Evolutionary conservation across 345 rosid genomes (phyloP), one percentile per base, ranked within the genome.

Genomic region (Populus alba): DNA sequence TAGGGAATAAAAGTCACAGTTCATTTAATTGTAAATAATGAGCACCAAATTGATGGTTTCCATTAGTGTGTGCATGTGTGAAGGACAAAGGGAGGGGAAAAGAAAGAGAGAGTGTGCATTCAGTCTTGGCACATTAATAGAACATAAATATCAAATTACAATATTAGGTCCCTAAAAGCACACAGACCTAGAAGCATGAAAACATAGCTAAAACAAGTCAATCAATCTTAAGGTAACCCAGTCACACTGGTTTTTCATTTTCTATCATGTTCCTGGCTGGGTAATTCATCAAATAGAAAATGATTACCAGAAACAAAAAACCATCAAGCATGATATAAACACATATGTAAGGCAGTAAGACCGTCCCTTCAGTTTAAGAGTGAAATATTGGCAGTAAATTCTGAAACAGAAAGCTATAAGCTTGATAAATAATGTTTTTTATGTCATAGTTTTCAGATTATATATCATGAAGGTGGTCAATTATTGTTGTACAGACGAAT

Each of bases 381-480:
- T 55, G 12, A 53, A 55, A 20, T 15, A 38, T 23, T 74, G 23
- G 7, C 41, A n/a, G 49, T n/a, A 73, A 73, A 57, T 59, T 57
- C 53, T 37, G 35, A 59, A 73, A 61, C 55, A 74, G 17, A 59
- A 74, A 61, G 29, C 70, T 25, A 15, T 16, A 63, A 16, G 41
- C 18, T 16, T 20, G 53, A 74, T 7, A 74, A 39, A 15, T 29
- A 31, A 29, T 41, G 13, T 12, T 73, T 8, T n/a, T 20, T 12
- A 37, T 47, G 53, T 49, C 43, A 35, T n/a, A 57, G 10, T 43
- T 57, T 27, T 29, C 17, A 77, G 8, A 59, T 25, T 57, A 49
- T 29, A 13, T 22, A 69, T 77, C 66, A 23, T 39, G 43, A 62
- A 59, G 45, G 75, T 63, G 75, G 43, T 45, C 63, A 68, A 67